A percentile compares a stretch with the other conserved stretches of the same genome.
phyloP scores from a whole-genome alignment of 768 basidiomycete species.

The Kwoniella sp. region DNA sequence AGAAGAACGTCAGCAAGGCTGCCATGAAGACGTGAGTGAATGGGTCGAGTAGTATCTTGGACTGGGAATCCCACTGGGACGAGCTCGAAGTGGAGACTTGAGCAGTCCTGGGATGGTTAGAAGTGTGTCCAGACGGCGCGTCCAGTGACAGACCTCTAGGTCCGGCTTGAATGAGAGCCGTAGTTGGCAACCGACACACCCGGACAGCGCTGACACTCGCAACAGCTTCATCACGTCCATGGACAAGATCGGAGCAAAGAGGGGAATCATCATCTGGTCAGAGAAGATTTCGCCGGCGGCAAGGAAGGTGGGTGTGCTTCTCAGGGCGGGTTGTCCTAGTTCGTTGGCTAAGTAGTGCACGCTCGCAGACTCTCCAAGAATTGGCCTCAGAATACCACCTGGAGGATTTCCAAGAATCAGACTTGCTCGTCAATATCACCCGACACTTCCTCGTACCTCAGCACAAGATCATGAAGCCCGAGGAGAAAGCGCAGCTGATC shows the following conservation, averaged over 20 bases:
- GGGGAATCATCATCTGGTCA: constrained; percentile 91
- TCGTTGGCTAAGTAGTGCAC: neutral
- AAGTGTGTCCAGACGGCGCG: no score
- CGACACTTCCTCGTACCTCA: constrained; percentile 90
- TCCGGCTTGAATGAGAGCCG: no score
- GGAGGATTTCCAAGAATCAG: constrained; percentile 95
- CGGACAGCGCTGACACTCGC: no score
- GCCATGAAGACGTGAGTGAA: constrained; percentile 90
- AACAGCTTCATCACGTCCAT: constrained; percentile 82
- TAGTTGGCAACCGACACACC: no score
- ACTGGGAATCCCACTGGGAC: no score
- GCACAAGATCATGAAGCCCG: constrained; percentile 77
- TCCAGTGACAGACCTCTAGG: no score
- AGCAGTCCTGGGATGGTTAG: no score
- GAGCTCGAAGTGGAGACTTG: no score
- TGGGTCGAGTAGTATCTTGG: no score
- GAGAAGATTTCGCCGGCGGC: constrained; percentile 96
- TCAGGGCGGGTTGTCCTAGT: neutral
- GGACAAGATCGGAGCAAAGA: constrained; percentile 82
- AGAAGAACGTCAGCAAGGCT: constrained; percentile 90
- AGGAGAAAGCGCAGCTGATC: constrained; percentile 80
- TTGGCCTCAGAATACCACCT: constrained; percentile 81
- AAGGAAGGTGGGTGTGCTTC: constrained; percentile 63
- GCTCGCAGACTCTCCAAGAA: constrained; percentile 74
- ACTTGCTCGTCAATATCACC: constrained; percentile 94